A percentile compares a stretch with the other conserved stretches of the same genome.
Evolutionary conservation across 2,329 filamentous ascomycete species (phyloP).

Genomic region (Claviceps monticola): DNA sequence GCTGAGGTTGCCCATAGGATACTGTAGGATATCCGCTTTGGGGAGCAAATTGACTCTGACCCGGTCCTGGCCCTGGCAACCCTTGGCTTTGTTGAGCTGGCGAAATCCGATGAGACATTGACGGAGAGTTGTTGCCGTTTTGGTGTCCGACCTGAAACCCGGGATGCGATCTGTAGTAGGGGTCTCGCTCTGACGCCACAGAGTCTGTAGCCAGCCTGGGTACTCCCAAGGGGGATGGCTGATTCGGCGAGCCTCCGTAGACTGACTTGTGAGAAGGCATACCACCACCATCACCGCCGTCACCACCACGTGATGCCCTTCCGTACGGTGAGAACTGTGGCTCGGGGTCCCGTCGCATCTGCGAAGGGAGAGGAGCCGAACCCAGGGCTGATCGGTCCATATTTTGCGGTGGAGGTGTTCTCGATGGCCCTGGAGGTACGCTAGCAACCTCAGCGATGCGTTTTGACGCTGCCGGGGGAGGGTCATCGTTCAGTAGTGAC

Average conservation of each 20-base stretch:
- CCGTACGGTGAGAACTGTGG: slow-evolving; percentile 33
- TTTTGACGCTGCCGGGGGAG: slow-evolving; percentile 37
- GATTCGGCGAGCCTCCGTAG: slow-evolving; percentile 33
- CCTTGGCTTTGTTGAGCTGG: slow-evolving; percentile 24
- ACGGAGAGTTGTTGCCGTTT: slow-evolving; percentile 30
- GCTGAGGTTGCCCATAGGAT: slow-evolving; percentile 24
- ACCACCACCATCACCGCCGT: slow-evolving; percentile 24
- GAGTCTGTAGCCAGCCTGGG: slow-evolving; percentile 30
- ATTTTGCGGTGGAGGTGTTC: slow-evolving; percentile 35
- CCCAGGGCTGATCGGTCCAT: slow-evolving; percentile 25
- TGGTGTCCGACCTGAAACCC: slow-evolving; percentile 22
- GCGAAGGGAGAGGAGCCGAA: slow-evolving; percentile 22
- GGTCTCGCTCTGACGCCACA: slow-evolving; percentile 27
- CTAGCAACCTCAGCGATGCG: slow-evolving; percentile 34
- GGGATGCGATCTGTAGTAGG: slow-evolving; percentile 30
- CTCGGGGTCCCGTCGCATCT: slow-evolving; percentile 36
- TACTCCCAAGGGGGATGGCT: slow-evolving; percentile 30
- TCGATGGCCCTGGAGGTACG: slow-evolving; percentile 26
- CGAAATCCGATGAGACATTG: slow-evolving; percentile 32
- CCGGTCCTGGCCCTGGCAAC: neutral
- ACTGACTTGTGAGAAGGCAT: slow-evolving; percentile 44
- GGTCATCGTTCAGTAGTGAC: slow-evolving; percentile 49
- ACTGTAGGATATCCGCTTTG: slow-evolving; percentile 28
- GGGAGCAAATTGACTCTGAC: slow-evolving; percentile 24
- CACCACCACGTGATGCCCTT: slow-evolving; percentile 12